Evolutionary conservation across 441 rosid genomes (phyloP).

Genomic region (Bocquillonia castaneifolia): DNA sequence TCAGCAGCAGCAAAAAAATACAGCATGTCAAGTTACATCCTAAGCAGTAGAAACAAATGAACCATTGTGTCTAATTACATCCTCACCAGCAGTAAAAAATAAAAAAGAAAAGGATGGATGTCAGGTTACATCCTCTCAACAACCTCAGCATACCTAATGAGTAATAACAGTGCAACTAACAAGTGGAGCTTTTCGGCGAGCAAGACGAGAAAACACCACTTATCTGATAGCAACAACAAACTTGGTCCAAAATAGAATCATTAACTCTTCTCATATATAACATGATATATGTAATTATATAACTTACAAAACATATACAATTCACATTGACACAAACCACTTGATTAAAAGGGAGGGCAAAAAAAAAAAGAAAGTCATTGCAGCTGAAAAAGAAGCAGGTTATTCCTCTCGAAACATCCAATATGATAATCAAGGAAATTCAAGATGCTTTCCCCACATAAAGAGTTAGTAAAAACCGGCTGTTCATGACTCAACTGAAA

Average conservation of each 20-base stretch:
- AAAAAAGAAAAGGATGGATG: too few relatives aligned
- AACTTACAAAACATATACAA: constrained; percentile 49
- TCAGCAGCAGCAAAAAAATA: neutral
- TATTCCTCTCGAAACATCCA: constrained; percentile 28
- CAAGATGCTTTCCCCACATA: constrained; percentile 25
- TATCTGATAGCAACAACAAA: constrained; percentile 18
- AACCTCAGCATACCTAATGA: neutral
- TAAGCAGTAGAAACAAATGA: neutral
- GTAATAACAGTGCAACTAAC: too few relatives aligned
- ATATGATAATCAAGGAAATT: constrained; percentile 20
- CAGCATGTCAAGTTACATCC: neutral
- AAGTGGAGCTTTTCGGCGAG: neutral
- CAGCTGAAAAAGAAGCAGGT: constrained; percentile 31
- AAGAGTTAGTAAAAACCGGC: constrained; percentile 26
- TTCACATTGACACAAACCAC: constrained; percentile 34
- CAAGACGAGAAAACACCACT: constrained; percentile 3
- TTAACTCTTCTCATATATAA: constrained; percentile 31
- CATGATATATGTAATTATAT: constrained; percentile 31
- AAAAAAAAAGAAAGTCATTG: constrained; percentile 19
- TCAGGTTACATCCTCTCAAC: constrained; percentile 3
- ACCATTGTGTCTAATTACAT: neutral
- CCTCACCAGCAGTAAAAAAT: neutral
- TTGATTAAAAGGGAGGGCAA: too few relatives aligned
- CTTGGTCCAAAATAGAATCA: constrained; percentile 29
- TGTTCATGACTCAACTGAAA: constrained; percentile 36